Conservation (phyloP, 2,329 filamentous ascomycete genomes). For the Aspergillus neotritici region DNA sequence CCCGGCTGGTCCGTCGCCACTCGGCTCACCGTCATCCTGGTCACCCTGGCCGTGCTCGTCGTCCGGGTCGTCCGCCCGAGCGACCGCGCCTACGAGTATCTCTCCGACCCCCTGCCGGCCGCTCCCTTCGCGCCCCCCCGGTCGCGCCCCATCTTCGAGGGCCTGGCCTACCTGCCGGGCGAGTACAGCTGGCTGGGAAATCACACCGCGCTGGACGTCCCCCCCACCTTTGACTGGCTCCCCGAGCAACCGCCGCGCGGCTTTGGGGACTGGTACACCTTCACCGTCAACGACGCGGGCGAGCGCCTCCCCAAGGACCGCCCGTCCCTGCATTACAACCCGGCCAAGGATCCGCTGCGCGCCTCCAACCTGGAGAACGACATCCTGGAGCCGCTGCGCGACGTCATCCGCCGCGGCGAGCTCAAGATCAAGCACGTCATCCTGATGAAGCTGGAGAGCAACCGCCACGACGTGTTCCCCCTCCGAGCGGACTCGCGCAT, state of each 20-base stretch:
- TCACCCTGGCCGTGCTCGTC: no score
- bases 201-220: conserved; percentile 11
- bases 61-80: no score
- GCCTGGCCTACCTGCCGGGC: conserved; percentile 9
- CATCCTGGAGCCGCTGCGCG: conserved; percentile 19
- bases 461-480: conserved; percentile 43
- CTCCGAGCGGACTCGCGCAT: conserved; percentile 34
- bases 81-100: neutral
- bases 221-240: conserved; percentile 16
- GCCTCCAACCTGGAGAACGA: conserved; percentile 34
- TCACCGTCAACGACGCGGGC: conserved; percentile 1
- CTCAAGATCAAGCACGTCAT: conserved; percentile 40
- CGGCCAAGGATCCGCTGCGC: conserved; percentile 35
- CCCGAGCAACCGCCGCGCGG: conserved; percentile 12
- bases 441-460: conserved; percentile 41
- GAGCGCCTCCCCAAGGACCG: no score
- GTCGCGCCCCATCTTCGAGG: conserved; percentile 8
- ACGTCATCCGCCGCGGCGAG: conserved; percentile 14
- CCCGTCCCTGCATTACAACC: conserved; percentile 25
- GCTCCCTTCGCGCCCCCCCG: conserved; percentile 11
- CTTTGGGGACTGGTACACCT: conserved; percentile 19
- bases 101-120: conserved; percentile 16
- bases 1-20: no score
- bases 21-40: no score
- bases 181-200: conserved; percentile 12